phyloP scores from a whole-genome alignment of 768 basidiomycete genomes.

The Ramaria rubella region DNA sequence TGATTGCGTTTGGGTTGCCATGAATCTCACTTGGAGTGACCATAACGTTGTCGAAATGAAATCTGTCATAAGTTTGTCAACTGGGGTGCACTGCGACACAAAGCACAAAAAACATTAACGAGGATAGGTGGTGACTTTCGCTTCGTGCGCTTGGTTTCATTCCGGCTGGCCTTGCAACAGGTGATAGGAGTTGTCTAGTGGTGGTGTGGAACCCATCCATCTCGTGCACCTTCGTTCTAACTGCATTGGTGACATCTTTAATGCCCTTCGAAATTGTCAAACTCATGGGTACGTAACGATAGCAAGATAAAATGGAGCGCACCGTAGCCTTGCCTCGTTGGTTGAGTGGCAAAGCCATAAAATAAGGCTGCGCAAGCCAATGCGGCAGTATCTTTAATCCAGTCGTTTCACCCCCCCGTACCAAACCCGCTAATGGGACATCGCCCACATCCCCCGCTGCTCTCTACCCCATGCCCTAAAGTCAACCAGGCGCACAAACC shows the following conservation, averaged over 20 bases:
- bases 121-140: no score
- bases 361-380: conserved; percentile 70
- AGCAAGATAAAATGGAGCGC: neutral
- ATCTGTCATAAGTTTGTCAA: no score
- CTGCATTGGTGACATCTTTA: conserved; percentile 1
- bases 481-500: neutral
- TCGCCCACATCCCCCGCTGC: conserved; percentile 39
- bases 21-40: no score
- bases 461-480: conserved; percentile 14
- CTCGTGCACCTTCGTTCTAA: neutral
- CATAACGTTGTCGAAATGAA: no score
- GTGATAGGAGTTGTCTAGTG: neutral
- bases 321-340: neutral
- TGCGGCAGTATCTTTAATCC: conserved; percentile 53
- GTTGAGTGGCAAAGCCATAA: conserved; percentile 35
- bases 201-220: neutral
- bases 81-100: no score
- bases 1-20: no score
- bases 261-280: neutral
- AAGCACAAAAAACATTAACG: no score
- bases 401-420: conserved; percentile 37
- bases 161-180: neutral
- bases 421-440: conserved; percentile 29
- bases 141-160: neutral
- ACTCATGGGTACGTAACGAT: neutral